Percentiles rank a stretch among this genome's conserved stretches.
These are phyloP conservation scores for Cladophialophora immunda DNA, from an alignment of 2,329 filamentous ascomycete species.

Conservation along the genomic window DNA sequence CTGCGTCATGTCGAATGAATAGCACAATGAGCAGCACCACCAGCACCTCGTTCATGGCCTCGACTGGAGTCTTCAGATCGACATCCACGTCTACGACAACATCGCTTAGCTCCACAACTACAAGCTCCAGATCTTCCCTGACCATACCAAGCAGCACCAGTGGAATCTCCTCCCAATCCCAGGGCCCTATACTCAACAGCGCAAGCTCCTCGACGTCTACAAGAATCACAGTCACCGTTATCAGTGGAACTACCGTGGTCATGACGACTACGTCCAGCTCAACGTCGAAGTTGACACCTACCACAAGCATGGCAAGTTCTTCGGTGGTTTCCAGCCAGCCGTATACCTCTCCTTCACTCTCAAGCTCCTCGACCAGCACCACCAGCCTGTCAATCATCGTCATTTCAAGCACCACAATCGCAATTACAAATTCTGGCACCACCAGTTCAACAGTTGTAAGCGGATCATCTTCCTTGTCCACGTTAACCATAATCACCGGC, in stretches of 20 bases:
- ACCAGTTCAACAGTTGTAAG: neutral
- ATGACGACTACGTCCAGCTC: slow-evolving; percentile 16
- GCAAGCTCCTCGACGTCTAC: slow-evolving; percentile 15
- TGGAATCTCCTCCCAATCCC: slow-evolving; percentile 3
- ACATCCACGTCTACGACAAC: slow-evolving; percentile 21
- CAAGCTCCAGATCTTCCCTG: slow-evolving; percentile 22
- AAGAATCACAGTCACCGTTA: slow-evolving; percentile 17
- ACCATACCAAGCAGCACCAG: slow-evolving; percentile 22
- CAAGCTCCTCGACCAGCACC: slow-evolving; percentile 5
- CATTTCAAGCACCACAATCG: slow-evolving; percentile 36
- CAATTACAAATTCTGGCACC: slow-evolving; percentile 16
- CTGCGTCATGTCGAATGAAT: slow-evolving; percentile 31
- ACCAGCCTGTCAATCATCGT: slow-evolving; percentile 32
- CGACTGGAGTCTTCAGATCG: slow-evolving; percentile 35
- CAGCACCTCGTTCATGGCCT: slow-evolving; percentile 31
- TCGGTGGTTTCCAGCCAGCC: slow-evolving; percentile 7
- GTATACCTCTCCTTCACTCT: slow-evolving; percentile 15
- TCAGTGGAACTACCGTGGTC: slow-evolving; percentile 24
- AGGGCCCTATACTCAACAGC: slow-evolving; percentile 17
- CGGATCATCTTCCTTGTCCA: slow-evolving; percentile 16
- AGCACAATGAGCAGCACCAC: slow-evolving; percentile 19
- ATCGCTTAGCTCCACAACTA: slow-evolving; percentile 9
- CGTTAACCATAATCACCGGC: slow-evolving; percentile 30
- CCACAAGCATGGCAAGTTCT: slow-evolving; percentile 14
- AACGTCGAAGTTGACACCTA: slow-evolving; percentile 11